Conservation (phyloP, 768 basidiomycete species). For the Kwoniella shandongensis region DNA sequence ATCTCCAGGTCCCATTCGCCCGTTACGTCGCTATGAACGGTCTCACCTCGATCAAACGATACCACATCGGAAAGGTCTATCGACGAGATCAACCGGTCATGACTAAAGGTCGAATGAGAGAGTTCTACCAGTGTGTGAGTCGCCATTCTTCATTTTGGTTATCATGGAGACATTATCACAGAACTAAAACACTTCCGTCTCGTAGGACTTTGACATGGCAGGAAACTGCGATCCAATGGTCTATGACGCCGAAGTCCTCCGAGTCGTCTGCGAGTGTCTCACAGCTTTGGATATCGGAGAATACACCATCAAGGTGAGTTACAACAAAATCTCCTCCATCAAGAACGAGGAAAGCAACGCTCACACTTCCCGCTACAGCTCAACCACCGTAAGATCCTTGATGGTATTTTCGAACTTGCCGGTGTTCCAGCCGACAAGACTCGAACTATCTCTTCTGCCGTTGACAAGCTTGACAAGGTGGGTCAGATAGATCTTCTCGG, state of each 20-base stretch:
- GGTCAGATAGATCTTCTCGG: slow-evolving; percentile 9
- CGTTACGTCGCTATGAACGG: slow-evolving; percentile 93
- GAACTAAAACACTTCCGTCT: not conserved
- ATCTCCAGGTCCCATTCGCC: slow-evolving; percentile 72
- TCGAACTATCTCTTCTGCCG: slow-evolving; percentile 87
- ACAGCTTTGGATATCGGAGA: slow-evolving; percentile 85
- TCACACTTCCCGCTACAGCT: slow-evolving; percentile 58
- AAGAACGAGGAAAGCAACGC: not conserved
- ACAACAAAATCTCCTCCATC: not conserved
- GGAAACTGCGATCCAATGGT: slow-evolving; percentile 96
- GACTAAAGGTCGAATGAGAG: slow-evolving; percentile 96
- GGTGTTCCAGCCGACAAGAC: slow-evolving; percentile 90
- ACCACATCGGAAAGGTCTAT: slow-evolving; percentile 99
- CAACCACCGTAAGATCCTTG: slow-evolving; percentile 94
- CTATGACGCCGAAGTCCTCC: slow-evolving; percentile 87
- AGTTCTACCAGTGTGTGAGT: slow-evolving; percentile 93
- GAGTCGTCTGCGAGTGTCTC: slow-evolving; percentile 76
- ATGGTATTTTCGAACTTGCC: slow-evolving; percentile 94
- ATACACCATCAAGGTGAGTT: slow-evolving; percentile 80
- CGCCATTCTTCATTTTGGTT: not conserved
- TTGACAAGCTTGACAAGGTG: slow-evolving; percentile 98
- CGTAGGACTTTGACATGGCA: slow-evolving; percentile 96
- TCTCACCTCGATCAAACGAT: slow-evolving; percentile 72
- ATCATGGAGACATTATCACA: not conserved
- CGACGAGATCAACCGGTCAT: slow-evolving; percentile 93